These are phyloP conservation scores for Pleurotus tuoliensis DNA, from an alignment of 768 basidiomycete genomes.

Conservation along the genomic window DNA sequence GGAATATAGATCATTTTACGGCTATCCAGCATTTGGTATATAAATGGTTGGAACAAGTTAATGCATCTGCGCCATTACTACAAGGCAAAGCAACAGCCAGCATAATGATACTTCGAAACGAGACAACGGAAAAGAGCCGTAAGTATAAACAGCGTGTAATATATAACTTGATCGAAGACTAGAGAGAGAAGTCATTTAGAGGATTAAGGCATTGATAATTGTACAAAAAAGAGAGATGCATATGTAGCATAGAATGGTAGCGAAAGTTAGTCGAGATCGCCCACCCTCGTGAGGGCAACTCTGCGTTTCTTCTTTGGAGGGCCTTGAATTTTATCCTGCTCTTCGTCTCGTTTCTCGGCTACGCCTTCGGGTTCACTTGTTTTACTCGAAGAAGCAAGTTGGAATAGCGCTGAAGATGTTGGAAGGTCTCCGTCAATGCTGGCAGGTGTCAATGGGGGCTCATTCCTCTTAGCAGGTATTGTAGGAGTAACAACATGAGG, in stretches of 20 bases:
- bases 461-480: slow-evolving; percentile 35
- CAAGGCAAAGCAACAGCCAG: no score
- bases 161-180: background rate
- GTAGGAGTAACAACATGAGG: slow-evolving; percentile 19
- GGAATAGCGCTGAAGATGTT: background rate
- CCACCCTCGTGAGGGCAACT: slow-evolving; percentile 69
- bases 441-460: slow-evolving; percentile 46
- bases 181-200: background rate
- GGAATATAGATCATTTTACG: slow-evolving; percentile 1
- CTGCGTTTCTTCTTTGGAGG: slow-evolving; percentile 86
- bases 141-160: no score
- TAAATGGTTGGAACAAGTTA: background rate
- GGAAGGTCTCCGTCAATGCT: slow-evolving; percentile 42
- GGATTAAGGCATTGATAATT: background rate
- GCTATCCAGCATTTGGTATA: background rate
- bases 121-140: no score
- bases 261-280: slow-evolving; percentile 39
- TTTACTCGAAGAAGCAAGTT: background rate
- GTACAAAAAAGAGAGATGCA: background rate
- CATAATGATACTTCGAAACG: no score
- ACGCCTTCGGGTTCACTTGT: slow-evolving; percentile 18
- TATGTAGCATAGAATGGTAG: background rate
- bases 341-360: slow-evolving; percentile 16
- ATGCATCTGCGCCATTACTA: no score
- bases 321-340: slow-evolving; percentile 30